These are phyloP conservation scores for Clavispora vitiphila DNA, from an alignment of 805 yeast species.

Conservation along the genomic window DNA sequence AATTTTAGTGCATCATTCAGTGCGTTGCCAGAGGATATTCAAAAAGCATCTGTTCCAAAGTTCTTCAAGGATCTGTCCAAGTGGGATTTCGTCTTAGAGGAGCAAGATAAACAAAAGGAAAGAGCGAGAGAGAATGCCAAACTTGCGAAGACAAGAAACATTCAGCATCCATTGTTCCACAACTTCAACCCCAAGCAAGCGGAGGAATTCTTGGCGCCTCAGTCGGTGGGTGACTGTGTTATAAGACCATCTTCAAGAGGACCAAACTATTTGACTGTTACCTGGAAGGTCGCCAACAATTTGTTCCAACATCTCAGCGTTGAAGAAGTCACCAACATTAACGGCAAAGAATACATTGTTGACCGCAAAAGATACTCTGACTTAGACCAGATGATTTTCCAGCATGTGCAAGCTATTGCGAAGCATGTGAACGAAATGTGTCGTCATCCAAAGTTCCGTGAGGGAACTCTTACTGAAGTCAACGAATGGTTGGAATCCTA, in stretches of 20 bases:
- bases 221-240: slow-evolving; percentile 85
- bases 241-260: slow-evolving; percentile 94
- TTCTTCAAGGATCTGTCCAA: slow-evolving; percentile 51
- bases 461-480: slow-evolving; percentile 74
- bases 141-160: slow-evolving; percentile 65
- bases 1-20: slow-evolving; percentile 71
- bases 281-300: slow-evolving; percentile 94
- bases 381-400: slow-evolving; percentile 87
- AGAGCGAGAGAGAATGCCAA: slow-evolving; percentile 58
- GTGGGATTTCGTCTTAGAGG: slow-evolving; percentile 80
- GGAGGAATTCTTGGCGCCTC: slow-evolving; percentile 85
- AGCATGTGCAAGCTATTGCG: slow-evolving; percentile 80
- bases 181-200: slow-evolving; percentile 84
- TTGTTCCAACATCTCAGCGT: slow-evolving; percentile 90
- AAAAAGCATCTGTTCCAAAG: slow-evolving; percentile 45
- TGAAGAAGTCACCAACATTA: slow-evolving; percentile 64
- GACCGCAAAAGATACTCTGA: slow-evolving; percentile 73
- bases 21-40: slow-evolving; percentile 60
- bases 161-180: slow-evolving; percentile 88
- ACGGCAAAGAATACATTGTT: slow-evolving; percentile 56
- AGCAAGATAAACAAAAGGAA: slow-evolving; percentile 56
- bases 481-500: slow-evolving; percentile 83
- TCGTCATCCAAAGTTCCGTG: slow-evolving; percentile 81
- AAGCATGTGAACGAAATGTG: slow-evolving; percentile 79
- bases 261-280: slow-evolving; percentile 78